Percentiles rank a stretch among this genome's conserved stretches.
Conservation (phyloP, 768 basidiomycete genomes). For the Phaeolepiota aurea region DNA sequence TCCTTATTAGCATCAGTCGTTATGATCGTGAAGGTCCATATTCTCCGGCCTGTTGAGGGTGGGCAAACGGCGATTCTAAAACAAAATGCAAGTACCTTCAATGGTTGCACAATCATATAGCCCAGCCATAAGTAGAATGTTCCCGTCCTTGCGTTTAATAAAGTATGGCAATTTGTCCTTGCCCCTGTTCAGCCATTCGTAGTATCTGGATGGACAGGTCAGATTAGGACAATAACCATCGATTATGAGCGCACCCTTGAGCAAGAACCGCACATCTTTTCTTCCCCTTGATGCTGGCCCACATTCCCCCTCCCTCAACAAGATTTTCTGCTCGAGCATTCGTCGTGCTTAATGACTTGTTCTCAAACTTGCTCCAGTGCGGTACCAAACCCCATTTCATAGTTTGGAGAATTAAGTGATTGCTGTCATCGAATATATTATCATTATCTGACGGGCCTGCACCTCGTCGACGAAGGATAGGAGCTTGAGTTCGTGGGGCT, state of each 20-base stretch:
- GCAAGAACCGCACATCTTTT: constrained; percentile 83
- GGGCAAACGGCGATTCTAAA: neutral
- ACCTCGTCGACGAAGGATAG: constrained; percentile 53
- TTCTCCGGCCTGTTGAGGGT: constrained; percentile 32
- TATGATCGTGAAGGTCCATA: constrained; percentile 86
- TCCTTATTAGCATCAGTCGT: constrained; percentile 70
- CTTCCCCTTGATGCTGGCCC: constrained; percentile 73
- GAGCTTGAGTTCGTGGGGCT: constrained; percentile 72
- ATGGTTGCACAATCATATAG: constrained; percentile 71
- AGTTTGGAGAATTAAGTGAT: constrained; percentile 55
- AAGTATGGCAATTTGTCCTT: constrained; percentile 79
- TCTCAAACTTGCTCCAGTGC: constrained; percentile 72
- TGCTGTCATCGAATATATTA: constrained; percentile 4
- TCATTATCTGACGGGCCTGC: constrained; percentile 11
- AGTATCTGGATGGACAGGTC: constrained; percentile 49
- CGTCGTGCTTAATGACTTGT: constrained; percentile 70
- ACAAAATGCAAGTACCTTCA: constrained; percentile 36
- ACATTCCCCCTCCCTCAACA: constrained; percentile 69
- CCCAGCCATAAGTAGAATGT: constrained; percentile 80
- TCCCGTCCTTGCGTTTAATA: constrained; percentile 54
- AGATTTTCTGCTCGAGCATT: constrained; percentile 87
- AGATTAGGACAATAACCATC: no score
- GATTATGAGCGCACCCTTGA: constrained; percentile 28
- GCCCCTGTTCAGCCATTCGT: constrained; percentile 89
- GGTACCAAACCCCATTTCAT: constrained; percentile 92